Evolutionary conservation across 2,329 filamentous ascomycete genomes (phyloP).

Genomic region (Magnaporthiopsis rhizophila): DNA sequence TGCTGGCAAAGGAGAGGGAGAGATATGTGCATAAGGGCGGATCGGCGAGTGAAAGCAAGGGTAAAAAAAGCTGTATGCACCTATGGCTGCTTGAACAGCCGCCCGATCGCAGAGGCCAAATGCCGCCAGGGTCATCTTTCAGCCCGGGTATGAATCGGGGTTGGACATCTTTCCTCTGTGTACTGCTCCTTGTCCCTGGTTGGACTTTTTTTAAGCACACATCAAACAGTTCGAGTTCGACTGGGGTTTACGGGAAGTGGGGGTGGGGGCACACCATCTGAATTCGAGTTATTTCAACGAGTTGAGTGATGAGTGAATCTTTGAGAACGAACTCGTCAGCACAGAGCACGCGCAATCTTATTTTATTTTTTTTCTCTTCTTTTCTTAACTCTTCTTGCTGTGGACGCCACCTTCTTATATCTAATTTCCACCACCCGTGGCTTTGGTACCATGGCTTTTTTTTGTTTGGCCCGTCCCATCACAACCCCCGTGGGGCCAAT

Average conservation of each 20-base stretch:
- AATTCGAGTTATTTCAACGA: background rate
- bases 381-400: background rate
- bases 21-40: too few relatives aligned
- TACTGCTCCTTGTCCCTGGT: background rate
- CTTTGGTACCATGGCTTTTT: background rate
- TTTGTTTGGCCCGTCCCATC: background rate
- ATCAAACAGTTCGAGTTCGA: background rate
- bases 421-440: slow-evolving; percentile 2
- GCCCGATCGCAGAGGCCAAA: background rate
- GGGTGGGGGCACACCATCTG: background rate
- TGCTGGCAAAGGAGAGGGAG: background rate
- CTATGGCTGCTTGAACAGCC: background rate
- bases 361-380: background rate
- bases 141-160: background rate
- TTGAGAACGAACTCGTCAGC: background rate
- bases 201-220: background rate
- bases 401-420: background rate
- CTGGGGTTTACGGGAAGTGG: background rate
- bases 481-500: background rate
- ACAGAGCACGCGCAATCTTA: background rate
- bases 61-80: background rate
- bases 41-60: too few relatives aligned
- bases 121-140: background rate
- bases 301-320: too few relatives aligned
- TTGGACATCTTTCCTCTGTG: background rate